phyloP scores from a whole-genome alignment of 345 rosid genomes.

The Salix exigua region DNA sequence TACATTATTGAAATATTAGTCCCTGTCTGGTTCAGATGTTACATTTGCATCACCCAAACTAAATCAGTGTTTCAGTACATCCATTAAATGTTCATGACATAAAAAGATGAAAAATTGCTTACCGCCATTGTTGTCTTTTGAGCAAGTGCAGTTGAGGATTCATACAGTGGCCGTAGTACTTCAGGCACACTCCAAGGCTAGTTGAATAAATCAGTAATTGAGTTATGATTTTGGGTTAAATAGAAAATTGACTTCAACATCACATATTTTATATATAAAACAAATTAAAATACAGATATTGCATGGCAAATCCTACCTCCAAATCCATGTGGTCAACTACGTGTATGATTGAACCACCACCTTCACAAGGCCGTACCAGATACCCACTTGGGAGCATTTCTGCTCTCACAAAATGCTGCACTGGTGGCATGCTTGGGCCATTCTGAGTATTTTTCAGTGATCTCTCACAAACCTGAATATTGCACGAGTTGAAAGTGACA shows the following conservation, averaged over 20 bases:
- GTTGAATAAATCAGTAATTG: slow-evolving; percentile 20
- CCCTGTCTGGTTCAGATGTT: neutral
- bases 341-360: slow-evolving; percentile 96
- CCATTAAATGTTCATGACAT: neutral
- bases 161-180: slow-evolving; percentile 91
- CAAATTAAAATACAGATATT: too few relatives aligned
- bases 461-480: slow-evolving; percentile 79
- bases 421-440: slow-evolving; percentile 96
- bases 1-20: neutral
- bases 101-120: slow-evolving; percentile 15
- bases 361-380: slow-evolving; percentile 94
- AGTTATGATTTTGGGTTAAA: neutral
- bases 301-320: slow-evolving; percentile 49
- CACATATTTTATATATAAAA: too few relatives aligned
- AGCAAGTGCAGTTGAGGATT: slow-evolving; percentile 91
- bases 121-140: slow-evolving; percentile 98
- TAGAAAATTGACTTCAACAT: too few relatives aligned
- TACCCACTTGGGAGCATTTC: slow-evolving; percentile 99
- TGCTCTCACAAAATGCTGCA: slow-evolving; percentile 96
- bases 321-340: slow-evolving; percentile 97
- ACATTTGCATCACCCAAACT: neutral
- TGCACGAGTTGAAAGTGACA: neutral
- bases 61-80: neutral
- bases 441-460: slow-evolving; percentile 91
- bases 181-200: slow-evolving; percentile 99